Percentiles rank a stretch among this genome's conserved stretches.
These are phyloP conservation scores for Cornus suecica DNA, from an alignment of 148 eudicot genomes.

Conservation along the genomic window DNA sequence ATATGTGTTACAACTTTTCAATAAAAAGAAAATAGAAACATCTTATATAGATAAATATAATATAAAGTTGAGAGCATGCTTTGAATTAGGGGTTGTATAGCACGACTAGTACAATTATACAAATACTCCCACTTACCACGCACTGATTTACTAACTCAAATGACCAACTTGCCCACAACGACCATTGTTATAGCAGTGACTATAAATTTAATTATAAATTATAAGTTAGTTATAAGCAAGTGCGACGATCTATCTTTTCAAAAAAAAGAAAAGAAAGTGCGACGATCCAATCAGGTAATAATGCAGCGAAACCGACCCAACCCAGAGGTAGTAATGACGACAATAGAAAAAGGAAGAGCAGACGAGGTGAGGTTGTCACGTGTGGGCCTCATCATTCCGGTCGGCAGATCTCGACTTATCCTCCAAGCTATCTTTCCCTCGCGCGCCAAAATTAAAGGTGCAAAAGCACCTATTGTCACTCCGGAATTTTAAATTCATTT, in stretches of 20 bases:
- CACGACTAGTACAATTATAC: not conserved
- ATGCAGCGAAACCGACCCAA: too few species aligned
- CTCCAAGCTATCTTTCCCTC: constrained; percentile 2
- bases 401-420: constrained; percentile 17
- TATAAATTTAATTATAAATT: too few species aligned
- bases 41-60: too few species aligned
- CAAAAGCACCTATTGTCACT: not conserved
- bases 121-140: not conserved
- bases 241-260: not conserved
- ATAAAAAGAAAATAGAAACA: too few species aligned
- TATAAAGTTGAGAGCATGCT: not conserved
- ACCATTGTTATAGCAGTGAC: not conserved
- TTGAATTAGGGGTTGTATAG: not conserved
- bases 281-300: not conserved
- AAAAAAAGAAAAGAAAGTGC: not conserved
- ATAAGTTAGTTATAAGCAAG: not conserved
- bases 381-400: constrained; percentile 27
- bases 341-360: constrained; percentile 20
- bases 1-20: too few species aligned
- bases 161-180: not conserved
- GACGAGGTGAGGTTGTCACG: constrained; percentile 21
- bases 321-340: not conserved
- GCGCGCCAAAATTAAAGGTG: not conserved
- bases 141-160: not conserved
- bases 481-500: too few species aligned